A percentile compares a stretch with the other conserved stretches of the same genome.
Evolutionary conservation across 176 grass and related monocot genomes (phyloP).

Genomic region (Triticum urartu): DNA sequence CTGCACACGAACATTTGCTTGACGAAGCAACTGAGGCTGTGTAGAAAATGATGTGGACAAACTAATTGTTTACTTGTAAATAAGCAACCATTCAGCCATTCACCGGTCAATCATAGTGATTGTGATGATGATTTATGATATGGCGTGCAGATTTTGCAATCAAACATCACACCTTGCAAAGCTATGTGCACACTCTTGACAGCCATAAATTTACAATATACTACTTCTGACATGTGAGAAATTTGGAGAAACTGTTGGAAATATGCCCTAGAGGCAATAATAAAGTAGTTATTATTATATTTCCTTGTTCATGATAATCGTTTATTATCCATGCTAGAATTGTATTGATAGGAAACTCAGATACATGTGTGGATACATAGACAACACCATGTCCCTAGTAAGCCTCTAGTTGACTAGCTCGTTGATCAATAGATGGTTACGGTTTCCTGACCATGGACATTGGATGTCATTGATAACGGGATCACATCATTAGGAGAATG

Average conservation of each 20-base stretch:
- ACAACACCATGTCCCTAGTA: too few species aligned
- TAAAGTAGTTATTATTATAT: too few species aligned
- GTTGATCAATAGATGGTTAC: too few species aligned
- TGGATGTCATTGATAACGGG: too few species aligned
- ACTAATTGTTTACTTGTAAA: neutral
- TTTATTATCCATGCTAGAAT: too few species aligned
- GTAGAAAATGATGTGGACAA: neutral
- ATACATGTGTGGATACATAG: too few species aligned
- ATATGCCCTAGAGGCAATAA: too few species aligned
- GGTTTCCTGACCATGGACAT: too few species aligned
- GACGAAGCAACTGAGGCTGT: slow-evolving; percentile 19
- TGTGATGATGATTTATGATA: neutral
- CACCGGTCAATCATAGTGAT: neutral
- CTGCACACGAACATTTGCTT: neutral
- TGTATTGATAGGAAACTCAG: too few species aligned
- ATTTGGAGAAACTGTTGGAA: slow-evolving; percentile 5
- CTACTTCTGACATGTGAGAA: neutral
- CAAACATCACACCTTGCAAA: neutral
- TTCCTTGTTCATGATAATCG: too few species aligned
- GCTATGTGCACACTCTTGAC: neutral
- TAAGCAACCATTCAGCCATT: slow-evolving; percentile 2
- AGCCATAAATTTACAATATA: slow-evolving; percentile 2
- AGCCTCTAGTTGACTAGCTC: too few species aligned
- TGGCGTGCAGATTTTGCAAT: slow-evolving; percentile 5
- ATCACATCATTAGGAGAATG: too few species aligned